A percentile compares a stretch with the other conserved stretches of the same genome.
Conservation (phyloP, 768 basidiomycete genomes). For the Podaxis mareebaensis region DNA sequence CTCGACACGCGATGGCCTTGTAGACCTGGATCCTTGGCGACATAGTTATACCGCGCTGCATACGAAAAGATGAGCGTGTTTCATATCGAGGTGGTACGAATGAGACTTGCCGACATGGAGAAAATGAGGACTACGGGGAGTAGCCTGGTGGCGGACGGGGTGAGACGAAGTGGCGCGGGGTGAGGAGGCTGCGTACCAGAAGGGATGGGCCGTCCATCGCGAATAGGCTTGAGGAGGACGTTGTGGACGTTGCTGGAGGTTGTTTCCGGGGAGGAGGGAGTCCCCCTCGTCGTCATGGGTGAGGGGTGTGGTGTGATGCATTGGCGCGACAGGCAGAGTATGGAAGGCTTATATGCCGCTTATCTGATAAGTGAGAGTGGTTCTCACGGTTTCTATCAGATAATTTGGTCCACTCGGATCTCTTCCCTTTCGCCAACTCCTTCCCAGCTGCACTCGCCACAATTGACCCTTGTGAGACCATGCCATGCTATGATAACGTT, state of each 20-base stretch:
- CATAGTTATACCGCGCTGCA: constrained; percentile 76
- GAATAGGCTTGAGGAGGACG: neutral
- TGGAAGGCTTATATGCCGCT: neutral
- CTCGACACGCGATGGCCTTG: constrained; percentile 73
- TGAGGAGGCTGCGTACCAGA: constrained; percentile 35
- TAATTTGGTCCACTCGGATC: neutral
- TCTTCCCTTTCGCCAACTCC: too few species aligned
- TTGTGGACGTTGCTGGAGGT: neutral
- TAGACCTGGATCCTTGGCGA: constrained; percentile 80
- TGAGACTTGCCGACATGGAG: constrained; percentile 60
- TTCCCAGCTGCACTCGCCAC: too few species aligned
- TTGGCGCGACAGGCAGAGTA: neutral
- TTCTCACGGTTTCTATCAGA: constrained; percentile 12
- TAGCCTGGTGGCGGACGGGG: constrained; percentile 46
- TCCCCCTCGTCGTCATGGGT: constrained; percentile 10
- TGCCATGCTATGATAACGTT: too few species aligned
- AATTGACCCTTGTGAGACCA: too few species aligned
- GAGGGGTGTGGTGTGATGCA: neutral
- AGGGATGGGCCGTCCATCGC: constrained; percentile 40
- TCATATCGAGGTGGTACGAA: neutral
- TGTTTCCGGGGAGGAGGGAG: constrained; percentile 3
- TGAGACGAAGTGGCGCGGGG: constrained; percentile 6
- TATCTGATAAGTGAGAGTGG: constrained; percentile 13
- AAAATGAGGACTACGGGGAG: constrained; percentile 69
- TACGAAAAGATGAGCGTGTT: constrained; percentile 8